Evolutionary conservation across 805 yeast genomes (phyloP), one percentile per base, ranked within the genome.

Genomic region (Phaffomyces thermotolerans): DNA sequence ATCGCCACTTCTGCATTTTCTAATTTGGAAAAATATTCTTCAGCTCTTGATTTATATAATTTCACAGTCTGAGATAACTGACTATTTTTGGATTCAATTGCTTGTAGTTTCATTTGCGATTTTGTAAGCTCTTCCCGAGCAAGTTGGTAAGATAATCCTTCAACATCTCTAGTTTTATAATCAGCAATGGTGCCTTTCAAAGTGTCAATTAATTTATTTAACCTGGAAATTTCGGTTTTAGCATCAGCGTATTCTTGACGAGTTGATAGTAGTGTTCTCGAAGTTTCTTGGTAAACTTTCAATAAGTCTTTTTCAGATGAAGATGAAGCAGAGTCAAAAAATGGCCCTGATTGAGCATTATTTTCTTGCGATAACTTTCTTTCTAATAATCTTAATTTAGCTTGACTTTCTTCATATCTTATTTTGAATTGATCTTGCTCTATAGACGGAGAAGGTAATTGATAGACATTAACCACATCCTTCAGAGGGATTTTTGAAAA

Each of bases 1-100:
- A 84, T 76, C 6, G 86, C 84, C 39, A 80, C 71, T 57, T 90
- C 96, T 2, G 93, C 90, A 40, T 76, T 73, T 54, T 88, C 95
- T 23, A 89, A 67, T 54, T 85, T 84, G 45, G 71, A 69, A 52
- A 73, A 78, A 58, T 86, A 84, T 48, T 81, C 84, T 31, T 85
- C 90, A 30, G 95, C 79, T 48, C 95, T 74, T 15, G 69, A 63
- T 56, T 79, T 82, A 62, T 84, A 88, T 29, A 83, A 66, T 33
- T 75, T 76, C 18, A 82, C 65, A 27, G 76, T 72, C 33, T 73
- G 70, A 2, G 68, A 58, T 27, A 87, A 64, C 27, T 86, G 81
- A 2, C 58, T 54, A 51, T 78, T 80, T 53, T 78, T 81, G n/a
- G 69, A 58, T 34, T 68, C 69, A 14, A 82, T 62, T 3, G 81